Conservation (phyloP, 2,329 filamentous ascomycete species). For the Colletotrichum liriopes region DNA sequence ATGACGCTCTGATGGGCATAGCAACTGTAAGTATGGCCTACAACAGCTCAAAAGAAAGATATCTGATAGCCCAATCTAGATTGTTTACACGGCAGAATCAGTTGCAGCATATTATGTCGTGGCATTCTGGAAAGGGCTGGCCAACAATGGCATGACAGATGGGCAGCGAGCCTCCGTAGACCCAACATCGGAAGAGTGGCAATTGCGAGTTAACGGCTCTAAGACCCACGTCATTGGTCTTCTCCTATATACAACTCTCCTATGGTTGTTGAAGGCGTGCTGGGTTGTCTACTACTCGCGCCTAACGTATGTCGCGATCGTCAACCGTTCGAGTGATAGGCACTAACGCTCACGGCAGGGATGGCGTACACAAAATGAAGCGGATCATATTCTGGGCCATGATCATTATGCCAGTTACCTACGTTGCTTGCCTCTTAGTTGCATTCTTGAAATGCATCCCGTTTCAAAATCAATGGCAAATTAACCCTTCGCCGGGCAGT, state of each 20-base stretch:
- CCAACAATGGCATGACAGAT: conserved; percentile 67
- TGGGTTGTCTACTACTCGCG: conserved; percentile 68
- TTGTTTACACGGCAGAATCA: conserved; percentile 45
- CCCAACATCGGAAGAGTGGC: conserved; percentile 49
- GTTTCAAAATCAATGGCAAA: conserved; percentile 64
- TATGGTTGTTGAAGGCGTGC: conserved; percentile 69
- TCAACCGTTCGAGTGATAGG: fast-evolving
- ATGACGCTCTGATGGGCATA: conserved; percentile 35
- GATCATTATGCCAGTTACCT: conserved; percentile 28
- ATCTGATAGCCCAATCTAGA: neutral
- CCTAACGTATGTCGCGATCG: conserved; percentile 57
- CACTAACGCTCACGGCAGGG: neutral
- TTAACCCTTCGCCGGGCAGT: conserved; percentile 54
- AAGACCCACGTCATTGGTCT: conserved; percentile 69
- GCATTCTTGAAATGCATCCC: conserved; percentile 61
- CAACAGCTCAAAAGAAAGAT: neutral
- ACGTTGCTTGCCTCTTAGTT: conserved; percentile 47
- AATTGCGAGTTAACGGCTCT: conserved; percentile 62
- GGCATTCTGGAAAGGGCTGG: conserved; percentile 58
- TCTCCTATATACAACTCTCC: conserved; percentile 63
- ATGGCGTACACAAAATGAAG: conserved; percentile 33
- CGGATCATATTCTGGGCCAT: conserved; percentile 27
- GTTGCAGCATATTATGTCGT: conserved; percentile 55
- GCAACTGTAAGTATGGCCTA: conserved; percentile 22
- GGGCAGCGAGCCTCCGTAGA: conserved; percentile 59